These are phyloP conservation scores for Linnemannia hyalina DNA, from an alignment of 192 early-diverging fungal species.

Conservation along the genomic window DNA sequence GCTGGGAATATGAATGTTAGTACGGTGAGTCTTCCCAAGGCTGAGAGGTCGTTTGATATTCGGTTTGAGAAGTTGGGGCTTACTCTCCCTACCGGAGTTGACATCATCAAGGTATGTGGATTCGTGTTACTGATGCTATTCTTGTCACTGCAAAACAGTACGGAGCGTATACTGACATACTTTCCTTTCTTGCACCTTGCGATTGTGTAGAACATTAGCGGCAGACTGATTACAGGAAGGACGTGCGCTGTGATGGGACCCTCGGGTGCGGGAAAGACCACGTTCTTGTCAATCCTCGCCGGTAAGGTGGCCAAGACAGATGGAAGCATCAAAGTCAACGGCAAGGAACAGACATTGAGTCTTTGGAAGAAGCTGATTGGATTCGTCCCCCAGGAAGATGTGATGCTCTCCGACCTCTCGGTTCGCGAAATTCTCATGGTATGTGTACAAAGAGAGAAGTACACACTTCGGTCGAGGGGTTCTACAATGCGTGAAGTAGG, in stretches of 20 bases:
- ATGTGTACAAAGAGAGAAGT: not conserved
- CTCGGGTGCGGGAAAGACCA: conserved; percentile 74
- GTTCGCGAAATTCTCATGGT: conserved; percentile 73
- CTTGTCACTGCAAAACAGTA: not conserved
- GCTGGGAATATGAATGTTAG: conserved; percentile 49
- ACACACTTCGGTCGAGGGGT: not conserved
- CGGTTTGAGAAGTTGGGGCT: conserved; percentile 56
- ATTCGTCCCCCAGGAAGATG: conserved; percentile 79
- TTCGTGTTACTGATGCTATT: not conserved
- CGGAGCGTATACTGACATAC: not conserved
- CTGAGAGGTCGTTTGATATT: conserved; percentile 66
- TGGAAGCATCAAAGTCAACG: conserved; percentile 63
- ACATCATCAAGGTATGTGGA: conserved; percentile 65
- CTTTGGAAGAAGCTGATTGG: conserved; percentile 73
- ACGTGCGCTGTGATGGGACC: conserved; percentile 73
- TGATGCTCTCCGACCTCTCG: conserved; percentile 72
- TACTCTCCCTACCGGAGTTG: conserved; percentile 57
- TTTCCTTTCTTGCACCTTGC: not conserved
- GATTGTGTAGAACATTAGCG: conserved; percentile 63
- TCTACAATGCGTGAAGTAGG: not conserved
- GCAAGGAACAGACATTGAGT: conserved; percentile 47
- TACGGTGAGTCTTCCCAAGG: conserved; percentile 42
- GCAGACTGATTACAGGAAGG: conserved; percentile 64
- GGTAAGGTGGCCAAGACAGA: conserved; percentile 67
- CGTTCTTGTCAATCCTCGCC: conserved; percentile 73